Base-by-base conservation (phyloP, 805 yeast genomes). In the Barnettozyma sp. region DNA sequence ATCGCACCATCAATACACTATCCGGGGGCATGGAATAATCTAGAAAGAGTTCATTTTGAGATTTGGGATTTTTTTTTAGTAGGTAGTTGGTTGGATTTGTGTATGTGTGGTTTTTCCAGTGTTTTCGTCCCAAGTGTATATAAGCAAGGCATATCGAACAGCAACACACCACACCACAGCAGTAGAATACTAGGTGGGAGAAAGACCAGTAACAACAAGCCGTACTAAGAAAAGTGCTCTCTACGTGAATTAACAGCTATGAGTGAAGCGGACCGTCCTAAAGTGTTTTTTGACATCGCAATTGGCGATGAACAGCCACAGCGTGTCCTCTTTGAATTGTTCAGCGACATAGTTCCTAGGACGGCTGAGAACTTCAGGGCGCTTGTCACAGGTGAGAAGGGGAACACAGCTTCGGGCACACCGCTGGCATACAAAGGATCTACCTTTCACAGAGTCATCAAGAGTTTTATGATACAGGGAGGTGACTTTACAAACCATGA, bases 301-400 rank as follows among this genome's bases (percentile, higher is more conserved):
- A 76, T 85, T 45, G 90, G 82, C 34, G 82, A 73, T 17, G 68
- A 64, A 38, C 64, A 74, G 4, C 68, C 71, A 39, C 97, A 97
- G 23, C 76, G 94, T 51, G 70, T 83, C 29, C 81, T 79, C 10
- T 78, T 90, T 55, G 87, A 85, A 55, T 66, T 90, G 37, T 79
- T 62, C 63, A 60, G 65, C 40, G 85, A 78, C 46, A 70, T 81
- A 21, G 94, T 82, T 10, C 96, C 96, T 35, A 81, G 77, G 56
- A 86, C 96, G 1, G 82, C 90, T 9, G 95, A 84, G 52, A 88
- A 88, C 63, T 88, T 88, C 68, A 71, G 86, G 42, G 86, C 90
- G 5, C 64, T 90, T 38, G 81, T 94, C 60, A 81, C 95, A 26
- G 97, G 97, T 18, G 94, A 85, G 55, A 78, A 80, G 50, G 94